A percentile compares a stretch with the other conserved stretches of the same genome.
phyloP scores from a whole-genome alignment of 1,284 basidiomycete species.

The Cryptococcus maquisensis region DNA sequence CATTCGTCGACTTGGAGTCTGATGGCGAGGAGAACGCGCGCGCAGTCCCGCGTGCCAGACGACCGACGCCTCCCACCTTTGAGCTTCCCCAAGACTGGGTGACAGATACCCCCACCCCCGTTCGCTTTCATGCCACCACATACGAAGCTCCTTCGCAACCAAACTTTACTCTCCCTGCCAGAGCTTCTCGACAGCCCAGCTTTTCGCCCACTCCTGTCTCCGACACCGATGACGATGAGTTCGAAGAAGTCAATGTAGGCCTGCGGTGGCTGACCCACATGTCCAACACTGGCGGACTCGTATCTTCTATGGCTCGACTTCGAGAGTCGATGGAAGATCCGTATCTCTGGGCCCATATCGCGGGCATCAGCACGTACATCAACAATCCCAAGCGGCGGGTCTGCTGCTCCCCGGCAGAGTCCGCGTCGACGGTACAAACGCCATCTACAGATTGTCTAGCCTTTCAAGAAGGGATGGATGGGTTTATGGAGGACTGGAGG shows the following conservation, averaged over 20 bases:
- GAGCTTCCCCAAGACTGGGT: neutral
- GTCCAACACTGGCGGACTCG: conserved; percentile 11
- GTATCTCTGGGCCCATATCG: neutral
- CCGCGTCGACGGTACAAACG: neutral
- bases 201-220: neutral
- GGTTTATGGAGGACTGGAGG: neutral
- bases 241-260: neutral
- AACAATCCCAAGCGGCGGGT: conserved; percentile 6
- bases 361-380: conserved; percentile 12
- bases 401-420: neutral
- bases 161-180: too few species aligned
- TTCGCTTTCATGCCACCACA: neutral
- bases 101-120: neutral
- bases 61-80: neutral
- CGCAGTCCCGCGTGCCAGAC: too few species aligned
- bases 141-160: neutral
- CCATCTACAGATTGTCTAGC: neutral
- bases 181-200: neutral
- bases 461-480: neutral
- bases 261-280: conserved; percentile 6
- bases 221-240: neutral
- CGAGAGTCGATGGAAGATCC: neutral
- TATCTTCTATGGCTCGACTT: neutral
- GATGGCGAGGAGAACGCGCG: too few species aligned
- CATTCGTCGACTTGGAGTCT: too few species aligned